Evolutionary conservation across 257 asterid genomes (phyloP), one percentile per base, ranked within the genome.

Genomic region (Jacaranda copaia): DNA sequence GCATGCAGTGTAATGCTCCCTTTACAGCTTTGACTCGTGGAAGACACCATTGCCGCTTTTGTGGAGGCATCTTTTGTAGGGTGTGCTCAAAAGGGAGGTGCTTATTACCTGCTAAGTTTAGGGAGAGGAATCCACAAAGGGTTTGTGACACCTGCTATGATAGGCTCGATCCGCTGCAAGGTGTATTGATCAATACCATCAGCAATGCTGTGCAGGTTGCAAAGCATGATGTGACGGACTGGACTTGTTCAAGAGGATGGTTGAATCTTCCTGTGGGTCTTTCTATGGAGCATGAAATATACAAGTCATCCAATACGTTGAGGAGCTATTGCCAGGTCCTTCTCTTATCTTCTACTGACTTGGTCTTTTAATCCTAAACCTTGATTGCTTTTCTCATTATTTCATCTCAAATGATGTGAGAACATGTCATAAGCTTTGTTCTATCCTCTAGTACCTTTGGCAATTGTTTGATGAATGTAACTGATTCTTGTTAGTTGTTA

Each of bases 161-260:
- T 77, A 88, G 96, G 89, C 97, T 96, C 70, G 99, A 96, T 75
- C 99, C 98, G 15, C 81, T 96, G 85, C 98, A 96, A 68, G 88
- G 89, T 62, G 94, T 96, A 20, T 79, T 96, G 53, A 88, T 93
- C 89, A 92, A 92, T 80, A 89, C 96, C 57, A 88, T 93, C 77
- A 93, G 98, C 87, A 96, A 96, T 36, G 99, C 98, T 25, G 87
- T 72, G 25, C 99, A 96, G 87, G 86, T 70, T 42, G 98, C 98
- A 14, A 96, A 88, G 92, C 98, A 96, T 85, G 98, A 96, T 82
- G 98, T 96, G 81, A 90, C 86, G 91, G 99, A 96, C 78, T 96
- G 99, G 99, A 96, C 99, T 85, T 85, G 92, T 73, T 73, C 91
- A 36, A 88, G 99, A 87, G 97, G 97, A 71, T 96, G 99, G 98